Evolutionary conservation across 2,329 filamentous ascomycete genomes (phyloP).

Genomic region (Sordariomycetes sp.): DNA sequence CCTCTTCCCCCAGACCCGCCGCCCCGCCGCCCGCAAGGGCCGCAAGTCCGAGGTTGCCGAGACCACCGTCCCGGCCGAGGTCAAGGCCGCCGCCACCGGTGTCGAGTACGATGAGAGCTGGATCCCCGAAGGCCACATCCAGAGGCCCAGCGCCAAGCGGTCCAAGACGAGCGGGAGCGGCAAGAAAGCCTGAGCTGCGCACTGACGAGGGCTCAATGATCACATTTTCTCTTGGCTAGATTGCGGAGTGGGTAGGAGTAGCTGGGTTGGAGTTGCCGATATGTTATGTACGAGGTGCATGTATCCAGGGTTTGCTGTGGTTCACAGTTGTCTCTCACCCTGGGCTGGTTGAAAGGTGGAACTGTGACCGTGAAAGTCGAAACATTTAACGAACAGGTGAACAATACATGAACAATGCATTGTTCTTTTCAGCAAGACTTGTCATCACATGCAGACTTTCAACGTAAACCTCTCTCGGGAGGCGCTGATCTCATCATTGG

Average conservation of each 20-base stretch:
- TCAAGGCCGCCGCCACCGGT: slow-evolving; percentile 58
- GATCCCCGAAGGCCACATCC: slow-evolving; percentile 85
- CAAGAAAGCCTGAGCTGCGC: slow-evolving; percentile 20
- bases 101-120: slow-evolving; percentile 85
- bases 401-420: neutral
- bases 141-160: slow-evolving; percentile 65
- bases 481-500: neutral
- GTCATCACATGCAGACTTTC: neutral
- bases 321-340: neutral
- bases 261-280: neutral
- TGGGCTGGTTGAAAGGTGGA: neutral
- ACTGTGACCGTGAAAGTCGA: no score
- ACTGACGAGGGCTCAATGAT: neutral
- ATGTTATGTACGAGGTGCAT: neutral
- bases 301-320: neutral
- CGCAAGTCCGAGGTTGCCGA: slow-evolving; percentile 58
- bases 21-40: slow-evolving; percentile 45
- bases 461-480: neutral
- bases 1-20: slow-evolving; percentile 86
- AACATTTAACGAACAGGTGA: neutral
- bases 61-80: slow-evolving; percentile 47
- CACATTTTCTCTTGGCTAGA: neutral
- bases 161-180: slow-evolving; percentile 46
- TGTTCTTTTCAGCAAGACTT: neutral
- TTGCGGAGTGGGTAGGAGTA: neutral